A percentile compares a stretch with the other conserved stretches of the same genome.
phyloP scores from a whole-genome alignment of 805 yeast species.

The Pichia rugopelliculosa region DNA sequence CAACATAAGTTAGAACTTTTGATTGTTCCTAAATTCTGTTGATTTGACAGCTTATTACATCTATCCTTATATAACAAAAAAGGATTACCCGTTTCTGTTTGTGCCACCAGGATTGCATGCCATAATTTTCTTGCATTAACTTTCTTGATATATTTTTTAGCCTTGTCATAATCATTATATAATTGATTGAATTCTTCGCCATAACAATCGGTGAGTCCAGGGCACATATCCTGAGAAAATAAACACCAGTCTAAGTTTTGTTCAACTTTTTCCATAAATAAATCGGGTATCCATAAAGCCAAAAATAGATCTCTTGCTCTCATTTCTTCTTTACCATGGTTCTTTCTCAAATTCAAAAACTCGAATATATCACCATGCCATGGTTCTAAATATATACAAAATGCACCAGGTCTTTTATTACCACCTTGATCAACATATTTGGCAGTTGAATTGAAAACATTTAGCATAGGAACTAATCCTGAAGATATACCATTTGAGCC shows the following conservation, averaged over 20 bases:
- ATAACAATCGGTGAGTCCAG: constrained; percentile 73
- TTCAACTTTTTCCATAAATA: constrained; percentile 89
- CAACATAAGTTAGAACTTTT: constrained; percentile 92
- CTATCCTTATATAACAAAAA: constrained; percentile 92
- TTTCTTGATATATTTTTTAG: constrained; percentile 55
- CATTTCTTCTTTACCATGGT: constrained; percentile 90
- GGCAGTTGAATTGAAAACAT: constrained; percentile 93
- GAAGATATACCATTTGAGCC: constrained; percentile 90
- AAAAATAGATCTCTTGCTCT: constrained; percentile 91
- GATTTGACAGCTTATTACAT: constrained; percentile 81
- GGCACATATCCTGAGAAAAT: constrained; percentile 84
- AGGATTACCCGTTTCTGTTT: constrained; percentile 95
- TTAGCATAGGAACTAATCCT: constrained; percentile 92
- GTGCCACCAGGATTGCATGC: constrained; percentile 84
- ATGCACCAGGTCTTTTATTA: constrained; percentile 96
- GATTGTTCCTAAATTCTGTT: constrained; percentile 84
- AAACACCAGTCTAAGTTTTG: constrained; percentile 75
- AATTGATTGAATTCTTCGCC: constrained; percentile 77
- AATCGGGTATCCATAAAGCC: constrained; percentile 92
- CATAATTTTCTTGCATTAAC: constrained; percentile 86
- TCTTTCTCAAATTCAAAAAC: constrained; percentile 78
- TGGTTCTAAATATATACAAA: constrained; percentile 89
- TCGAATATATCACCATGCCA: constrained; percentile 95
- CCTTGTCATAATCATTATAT: constrained; percentile 65
- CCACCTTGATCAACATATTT: constrained; percentile 98